These are phyloP conservation scores for Coemansia sp. DNA, from an alignment of 192 early-diverging fungal genomes.

Conservation along the genomic window DNA sequence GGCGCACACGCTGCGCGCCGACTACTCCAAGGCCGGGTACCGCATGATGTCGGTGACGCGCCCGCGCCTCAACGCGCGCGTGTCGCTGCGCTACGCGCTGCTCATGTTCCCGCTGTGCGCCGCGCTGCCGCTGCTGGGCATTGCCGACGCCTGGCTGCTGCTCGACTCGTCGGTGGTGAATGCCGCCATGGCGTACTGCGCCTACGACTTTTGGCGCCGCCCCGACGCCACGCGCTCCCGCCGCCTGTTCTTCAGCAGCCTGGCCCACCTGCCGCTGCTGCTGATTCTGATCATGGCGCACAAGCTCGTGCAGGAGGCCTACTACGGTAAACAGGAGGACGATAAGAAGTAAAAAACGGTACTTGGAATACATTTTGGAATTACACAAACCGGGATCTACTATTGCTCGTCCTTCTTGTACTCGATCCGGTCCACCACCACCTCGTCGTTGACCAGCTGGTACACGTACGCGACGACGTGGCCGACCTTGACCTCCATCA, in stretches of 20 bases:
- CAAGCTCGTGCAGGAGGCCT: constrained; percentile 56
- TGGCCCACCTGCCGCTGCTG: constrained; percentile 83
- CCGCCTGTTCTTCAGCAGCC: constrained; percentile 83
- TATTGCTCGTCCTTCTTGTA: constrained; percentile 68
- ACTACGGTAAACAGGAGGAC: not conserved
- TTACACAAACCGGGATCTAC: too few relatives aligned
- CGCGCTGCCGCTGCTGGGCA: constrained; percentile 58
- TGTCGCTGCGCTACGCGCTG: constrained; percentile 74
- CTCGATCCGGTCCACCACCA: constrained; percentile 90
- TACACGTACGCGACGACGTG: constrained; percentile 87
- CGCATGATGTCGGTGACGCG: constrained; percentile 89
- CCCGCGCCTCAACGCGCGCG: constrained; percentile 83
- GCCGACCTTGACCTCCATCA: constrained; percentile 85
- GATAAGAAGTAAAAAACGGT: not conserved
- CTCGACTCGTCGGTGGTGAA: constrained; percentile 74
- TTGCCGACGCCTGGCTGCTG: constrained; percentile 77
- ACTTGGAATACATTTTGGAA: not conserved
- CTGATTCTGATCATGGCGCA: constrained; percentile 86
- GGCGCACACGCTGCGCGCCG: constrained; percentile 83
- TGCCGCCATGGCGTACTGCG: constrained; percentile 63
- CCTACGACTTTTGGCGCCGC: constrained; percentile 73
- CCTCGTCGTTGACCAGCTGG: constrained; percentile 83
- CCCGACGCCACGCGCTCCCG: constrained; percentile 79
- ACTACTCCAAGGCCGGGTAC: constrained; percentile 97
- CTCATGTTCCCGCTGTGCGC: constrained; percentile 68